Percentiles rank a stretch among this genome's conserved stretches.
phyloP scores from a whole-genome alignment of 2,329 filamentous ascomycete genomes.

The Amphichorda felina region DNA sequence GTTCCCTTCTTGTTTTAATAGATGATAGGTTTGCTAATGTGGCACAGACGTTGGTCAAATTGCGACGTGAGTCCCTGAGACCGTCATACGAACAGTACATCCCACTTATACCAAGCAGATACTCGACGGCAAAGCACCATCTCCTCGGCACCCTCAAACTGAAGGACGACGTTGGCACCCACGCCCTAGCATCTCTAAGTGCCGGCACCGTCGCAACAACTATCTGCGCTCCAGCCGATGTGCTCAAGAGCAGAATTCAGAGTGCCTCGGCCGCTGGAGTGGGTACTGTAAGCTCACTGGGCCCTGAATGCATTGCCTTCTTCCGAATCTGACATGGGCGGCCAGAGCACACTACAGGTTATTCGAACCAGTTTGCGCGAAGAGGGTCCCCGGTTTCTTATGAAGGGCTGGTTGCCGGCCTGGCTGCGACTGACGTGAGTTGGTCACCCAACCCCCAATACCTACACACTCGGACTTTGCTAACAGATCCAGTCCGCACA shows the following conservation, averaged over 20 bases:
- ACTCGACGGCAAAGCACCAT: conserved; percentile 20
- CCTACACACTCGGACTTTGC: background rate
- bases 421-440: conserved; percentile 30
- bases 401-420: conserved; percentile 33
- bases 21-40: background rate
- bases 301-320: too few relatives aligned
- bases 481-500: conserved; percentile 21
- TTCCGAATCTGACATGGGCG: too few relatives aligned
- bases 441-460: background rate
- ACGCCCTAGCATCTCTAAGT: conserved; percentile 23
- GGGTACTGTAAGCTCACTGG: background rate
- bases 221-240: conserved; percentile 30
- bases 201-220: conserved; percentile 34
- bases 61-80: conserved; percentile 20
- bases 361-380: conserved; percentile 19
- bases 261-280: conserved; percentile 2
- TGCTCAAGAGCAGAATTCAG: conserved; percentile 30
- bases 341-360: conserved; percentile 21
- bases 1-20: conserved; percentile 6
- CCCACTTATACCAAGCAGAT: conserved; percentile 9
- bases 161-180: conserved; percentile 26
- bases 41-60: conserved; percentile 28
- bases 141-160: conserved; percentile 14
- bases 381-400: conserved; percentile 27
- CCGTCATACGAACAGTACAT: background rate